Evolutionary conservation across 2,329 filamentous ascomycete species (phyloP).

Genomic region (Penicillium sp.): DNA sequence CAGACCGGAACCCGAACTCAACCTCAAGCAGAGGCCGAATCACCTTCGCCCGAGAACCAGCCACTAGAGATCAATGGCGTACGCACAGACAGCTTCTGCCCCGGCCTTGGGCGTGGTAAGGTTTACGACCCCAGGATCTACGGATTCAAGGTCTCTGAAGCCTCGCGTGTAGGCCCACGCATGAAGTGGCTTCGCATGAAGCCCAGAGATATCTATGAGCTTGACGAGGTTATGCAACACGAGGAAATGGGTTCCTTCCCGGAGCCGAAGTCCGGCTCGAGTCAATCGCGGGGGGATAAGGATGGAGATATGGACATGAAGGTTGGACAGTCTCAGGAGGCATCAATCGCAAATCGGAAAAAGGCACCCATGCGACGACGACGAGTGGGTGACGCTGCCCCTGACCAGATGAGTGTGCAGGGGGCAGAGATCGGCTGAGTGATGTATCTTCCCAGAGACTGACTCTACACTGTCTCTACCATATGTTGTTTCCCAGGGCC

Average conservation of each 20-base stretch:
- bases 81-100: constrained; percentile 80
- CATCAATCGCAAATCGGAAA: constrained; percentile 42
- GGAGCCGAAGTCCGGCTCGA: constrained; percentile 19
- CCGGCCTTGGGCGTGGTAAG: constrained; percentile 75
- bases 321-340: constrained; percentile 33
- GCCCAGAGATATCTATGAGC: constrained; percentile 73
- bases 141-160: constrained; percentile 90
- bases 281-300: constrained; percentile 23
- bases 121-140: constrained; percentile 97
- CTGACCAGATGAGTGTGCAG: constrained; percentile 37
- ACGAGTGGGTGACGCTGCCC: constrained; percentile 21
- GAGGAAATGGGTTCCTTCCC: constrained; percentile 34
- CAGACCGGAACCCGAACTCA: constrained; percentile 27
- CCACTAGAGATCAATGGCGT: constrained; percentile 75
- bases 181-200: constrained; percentile 96
- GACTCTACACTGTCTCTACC: too few species aligned
- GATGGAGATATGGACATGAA: constrained; percentile 44
- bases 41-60: constrained; percentile 45
- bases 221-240: constrained; percentile 67
- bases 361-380: constrained; percentile 46
- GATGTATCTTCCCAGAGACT: not conserved
- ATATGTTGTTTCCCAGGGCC: too few species aligned
- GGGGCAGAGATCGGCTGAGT: constrained; percentile 18
- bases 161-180: constrained; percentile 82
- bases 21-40: constrained; percentile 25